Percentiles rank a stretch among this genome's conserved stretches.
phyloP scores from a whole-genome alignment of 768 basidiomycete species.

The Pisolithus microcarpus region DNA sequence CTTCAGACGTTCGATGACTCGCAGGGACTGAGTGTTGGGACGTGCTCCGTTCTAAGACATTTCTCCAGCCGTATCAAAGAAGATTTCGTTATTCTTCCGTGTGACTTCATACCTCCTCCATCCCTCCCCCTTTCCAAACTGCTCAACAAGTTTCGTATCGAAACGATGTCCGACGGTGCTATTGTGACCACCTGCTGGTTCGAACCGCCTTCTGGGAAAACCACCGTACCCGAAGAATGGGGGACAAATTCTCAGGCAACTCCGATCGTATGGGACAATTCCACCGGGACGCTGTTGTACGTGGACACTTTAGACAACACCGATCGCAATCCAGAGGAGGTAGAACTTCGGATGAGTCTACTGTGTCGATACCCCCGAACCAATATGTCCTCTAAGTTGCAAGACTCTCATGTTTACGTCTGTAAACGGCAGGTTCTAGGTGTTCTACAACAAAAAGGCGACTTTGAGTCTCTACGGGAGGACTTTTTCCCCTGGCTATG shows the following conservation, averaged over 20 bases:
- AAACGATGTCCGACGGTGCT: slow-evolving; percentile 54
- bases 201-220: slow-evolving; percentile 46
- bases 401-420: slow-evolving; percentile 90
- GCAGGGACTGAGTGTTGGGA: slow-evolving; percentile 57
- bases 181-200: slow-evolving; percentile 68
- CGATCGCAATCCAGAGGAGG: slow-evolving; percentile 62
- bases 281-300: slow-evolving; percentile 59
- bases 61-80: slow-evolving; percentile 69
- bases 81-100: slow-evolving; percentile 87
- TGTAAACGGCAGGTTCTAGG: slow-evolving; percentile 72
- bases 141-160: slow-evolving; percentile 77
- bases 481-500: slow-evolving; percentile 92
- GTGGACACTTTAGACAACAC: slow-evolving; percentile 64
- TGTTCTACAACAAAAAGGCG: slow-evolving; percentile 55
- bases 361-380: slow-evolving; percentile 71
- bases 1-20: slow-evolving; percentile 77
- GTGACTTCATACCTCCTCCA: slow-evolving; percentile 81
- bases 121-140: slow-evolving; percentile 61
- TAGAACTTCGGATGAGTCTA: slow-evolving; percentile 70
- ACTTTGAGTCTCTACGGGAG: slow-evolving; percentile 78
- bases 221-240: slow-evolving; percentile 59
- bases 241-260: slow-evolving; percentile 36
- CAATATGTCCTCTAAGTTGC: slow-evolving; percentile 57
- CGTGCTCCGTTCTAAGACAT: slow-evolving; percentile 68
- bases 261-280: slow-evolving; percentile 64